Percentiles rank a stretch among this genome's conserved stretches.
Conservation (phyloP, 2,329 filamentous ascomycete species). For the Sordariomycetes sp. region DNA sequence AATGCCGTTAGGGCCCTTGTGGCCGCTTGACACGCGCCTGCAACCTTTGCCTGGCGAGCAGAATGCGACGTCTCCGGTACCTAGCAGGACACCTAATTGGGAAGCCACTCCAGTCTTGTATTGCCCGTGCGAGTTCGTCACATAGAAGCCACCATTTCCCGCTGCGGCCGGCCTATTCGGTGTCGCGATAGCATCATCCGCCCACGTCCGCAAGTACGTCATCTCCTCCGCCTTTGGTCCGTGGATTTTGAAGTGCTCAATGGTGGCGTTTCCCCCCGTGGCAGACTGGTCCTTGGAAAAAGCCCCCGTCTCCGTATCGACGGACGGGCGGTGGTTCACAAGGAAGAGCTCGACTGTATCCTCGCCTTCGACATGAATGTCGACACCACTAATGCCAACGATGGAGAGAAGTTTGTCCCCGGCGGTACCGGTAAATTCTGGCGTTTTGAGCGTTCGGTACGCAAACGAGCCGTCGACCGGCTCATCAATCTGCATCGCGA, state of each 20-base stretch:
- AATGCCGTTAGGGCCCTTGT: slow-evolving; percentile 17
- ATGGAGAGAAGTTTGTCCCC: slow-evolving; percentile 17
- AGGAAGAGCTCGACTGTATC: slow-evolving; percentile 10
- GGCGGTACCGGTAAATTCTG: slow-evolving; percentile 14
- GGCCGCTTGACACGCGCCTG: slow-evolving; percentile 9
- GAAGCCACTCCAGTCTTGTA: slow-evolving; percentile 9
- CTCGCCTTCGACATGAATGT: slow-evolving; percentile 6
- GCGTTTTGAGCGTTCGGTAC: slow-evolving; percentile 12
- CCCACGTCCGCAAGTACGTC: slow-evolving; percentile 12
- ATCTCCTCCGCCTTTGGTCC: slow-evolving; percentile 7
- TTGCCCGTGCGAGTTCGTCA: slow-evolving; percentile 13
- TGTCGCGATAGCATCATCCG: slow-evolving; percentile 9
- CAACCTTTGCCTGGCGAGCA: slow-evolving; percentile 12
- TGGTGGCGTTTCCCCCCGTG: slow-evolving; percentile 4
- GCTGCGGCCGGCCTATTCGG: slow-evolving; percentile 13
- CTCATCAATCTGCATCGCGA: slow-evolving; percentile 18
- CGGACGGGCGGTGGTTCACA: slow-evolving; percentile 13
- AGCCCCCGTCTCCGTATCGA: slow-evolving; percentile 10
- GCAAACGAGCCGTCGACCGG: slow-evolving; percentile 9
- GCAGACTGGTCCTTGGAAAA: slow-evolving; percentile 9
- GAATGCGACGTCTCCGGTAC: slow-evolving; percentile 14
- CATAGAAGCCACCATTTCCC: slow-evolving; percentile 10
- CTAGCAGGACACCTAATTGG: slow-evolving; percentile 11
- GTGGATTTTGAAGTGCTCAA: slow-evolving; percentile 5
- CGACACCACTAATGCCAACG: slow-evolving; percentile 15